Base-by-base conservation (phyloP, 768 basidiomycete genomes). In the Collybia sp. region DNA sequence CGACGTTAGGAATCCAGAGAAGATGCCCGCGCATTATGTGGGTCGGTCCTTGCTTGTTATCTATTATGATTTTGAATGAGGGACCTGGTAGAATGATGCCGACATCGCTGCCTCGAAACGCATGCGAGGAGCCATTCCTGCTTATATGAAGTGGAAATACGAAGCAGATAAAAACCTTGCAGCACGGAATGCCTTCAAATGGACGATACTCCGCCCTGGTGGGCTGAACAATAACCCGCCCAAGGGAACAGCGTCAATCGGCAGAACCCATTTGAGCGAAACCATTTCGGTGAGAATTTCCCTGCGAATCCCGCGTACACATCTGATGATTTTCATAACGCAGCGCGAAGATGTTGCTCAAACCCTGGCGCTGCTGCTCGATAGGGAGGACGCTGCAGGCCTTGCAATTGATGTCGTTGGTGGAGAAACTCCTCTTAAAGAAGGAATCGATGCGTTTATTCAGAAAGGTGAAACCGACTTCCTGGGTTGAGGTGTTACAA, bases 161-260 rank as follows among this genome's bases (percentile, higher is more conserved):
- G 69, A 74, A 52, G 72, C 72, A 12, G 75, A 75, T 57, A 76
- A 73, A 58, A 69, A 73, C 46, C 66, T 75, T 8, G 60, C 53
- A 11, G 57, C 66, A 45, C 76, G 83, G 17, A 72, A 71, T 15
- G 60, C 72, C 0, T 82, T 87, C 66, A 72, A 78, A 43, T 86
- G 77, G 79, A 79, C 79, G 2, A 82, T 86, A 32, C 60, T 87
- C 30, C 77, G 83, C 8, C 83, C 85, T n/a, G 79, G 79, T n/a
- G 63, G 64, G 6, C 53, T 87, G n/a, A 69, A 60, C 0, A 68
- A 82, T 42, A 65, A 69, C 2, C 66, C 75, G 0, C 78, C 79
- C 0, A 72, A 69, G 2, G 80, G 79, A 1, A 76, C 65, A 30
- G 77, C 71, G 0, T 54, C 64, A 30, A 64, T 85, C 38, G 85